Base-by-base conservation (phyloP, 495 filamentous ascomycete genomes). In the Neurospora sp. region DNA sequence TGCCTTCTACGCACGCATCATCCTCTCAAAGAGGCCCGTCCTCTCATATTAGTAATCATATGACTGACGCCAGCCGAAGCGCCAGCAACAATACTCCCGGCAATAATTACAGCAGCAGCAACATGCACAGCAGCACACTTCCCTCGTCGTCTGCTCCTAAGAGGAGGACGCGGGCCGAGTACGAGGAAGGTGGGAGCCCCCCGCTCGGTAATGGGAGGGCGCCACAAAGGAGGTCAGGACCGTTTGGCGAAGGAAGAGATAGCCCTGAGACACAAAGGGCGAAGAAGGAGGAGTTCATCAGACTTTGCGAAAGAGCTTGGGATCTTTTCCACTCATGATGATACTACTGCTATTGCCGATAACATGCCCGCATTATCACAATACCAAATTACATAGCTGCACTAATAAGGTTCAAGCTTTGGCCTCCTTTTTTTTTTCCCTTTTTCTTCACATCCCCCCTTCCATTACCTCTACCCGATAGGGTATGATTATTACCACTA, bases 281-380 rank as follows among this genome's bases (percentile, higher is more conserved):
- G 81, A 99, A 99, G 90, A 93, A 95, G 81, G 95, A 97, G 66
- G 95, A 99, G 79, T 99, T 99, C 79, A 82, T 99, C 75, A 84
- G 87, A 69, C 83, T 98, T 54, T 99, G 96, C 79, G 89, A 91
- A 70, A 86, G 93, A 78, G 95, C 95, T 35, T 99, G 96, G 96
- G 96, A 99, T 84, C 79, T 99, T 71, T 96, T 99, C 80, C 96
- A 98, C 85, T 97, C 94, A 70, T 99, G 85, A 91, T 62, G n/a
- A 66, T 66, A 66, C 27, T 66, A 66, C 27, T 20, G 42, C 18
- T 37, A 18, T 16, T 46, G 11, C 12, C 39, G 71, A 27, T 46
- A 70, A 27, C 37, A 41, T 46, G n/a, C 46, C 16, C 62, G 35
- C 49, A 37, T 71, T 42, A 73, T 73, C 54, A 66, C 54, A 66